A percentile compares a stretch with the other conserved stretches of the same genome.
phyloP scores from a whole-genome alignment of 495 filamentous ascomycete genomes.

The Melanomma pulvis-pyrius region DNA sequence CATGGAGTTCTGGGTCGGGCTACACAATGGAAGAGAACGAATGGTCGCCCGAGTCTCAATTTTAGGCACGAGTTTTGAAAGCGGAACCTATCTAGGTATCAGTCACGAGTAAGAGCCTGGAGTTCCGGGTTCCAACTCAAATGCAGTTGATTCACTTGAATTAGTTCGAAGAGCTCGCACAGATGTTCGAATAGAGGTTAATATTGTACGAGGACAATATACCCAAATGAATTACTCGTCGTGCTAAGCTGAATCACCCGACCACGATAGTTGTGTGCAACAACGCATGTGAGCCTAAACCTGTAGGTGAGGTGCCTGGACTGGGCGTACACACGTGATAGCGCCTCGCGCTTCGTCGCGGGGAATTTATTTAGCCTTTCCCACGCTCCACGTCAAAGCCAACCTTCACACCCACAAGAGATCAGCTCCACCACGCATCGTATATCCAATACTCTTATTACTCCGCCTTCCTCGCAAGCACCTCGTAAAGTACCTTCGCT shows the following conservation, averaged over 20 bases:
- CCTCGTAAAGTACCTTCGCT: not conserved
- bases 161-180: too few species aligned
- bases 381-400: not conserved
- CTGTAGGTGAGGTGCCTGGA: too few species aligned
- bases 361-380: not conserved
- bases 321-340: not conserved
- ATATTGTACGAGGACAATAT: too few species aligned
- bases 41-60: not conserved
- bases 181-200: too few species aligned
- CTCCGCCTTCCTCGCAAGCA: not conserved
- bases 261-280: too few species aligned
- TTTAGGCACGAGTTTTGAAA: not conserved
- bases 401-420: not conserved
- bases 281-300: too few species aligned
- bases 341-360: not conserved
- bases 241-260: too few species aligned
- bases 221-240: too few species aligned
- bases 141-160: too few species aligned
- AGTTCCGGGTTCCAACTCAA: too few species aligned
- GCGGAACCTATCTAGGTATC: not conserved
- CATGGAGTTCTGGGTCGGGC: not conserved
- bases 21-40: not conserved
- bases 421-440: not conserved
- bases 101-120: not conserved
- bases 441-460: not conserved